Base-by-base conservation (phyloP, 192 early-diverging fungal genomes). In the Neocallimastix lanati region DNA sequence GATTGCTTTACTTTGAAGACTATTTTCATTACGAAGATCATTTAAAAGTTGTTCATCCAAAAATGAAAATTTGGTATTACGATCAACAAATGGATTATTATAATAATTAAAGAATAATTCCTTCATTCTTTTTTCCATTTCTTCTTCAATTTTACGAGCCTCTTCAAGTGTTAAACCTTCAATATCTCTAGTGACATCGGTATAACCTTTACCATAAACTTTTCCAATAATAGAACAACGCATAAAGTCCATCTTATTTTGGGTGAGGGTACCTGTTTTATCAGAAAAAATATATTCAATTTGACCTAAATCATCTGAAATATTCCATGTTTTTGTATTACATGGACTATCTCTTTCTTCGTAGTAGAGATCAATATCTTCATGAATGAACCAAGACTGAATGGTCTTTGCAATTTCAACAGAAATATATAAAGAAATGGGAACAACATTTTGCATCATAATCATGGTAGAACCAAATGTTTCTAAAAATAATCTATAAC, bases 211-310 rank as follows among this genome's bases (percentile, higher is more conserved):
- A 77, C 95, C 96, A 81, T 96, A 97, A 15, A 93, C 85, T 21
- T 90, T 85, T 21, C 95, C 97, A 30, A 91, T 91, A 77, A 96
- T 95, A 0, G 93, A 92, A 84, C 95, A 96, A 82, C 93, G 92
- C 76, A 92, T 92, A 80, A 96, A 96, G 84, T 94, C 93, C 97
- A 99, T 99, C 13, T 96, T 90, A 82, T 99, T 99, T 81, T 94
- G 92, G 0, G 97, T 99, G 94, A 29, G 93, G 85, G 16, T 93
- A 81, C 12, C 25, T 15, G 25, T 37, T 28, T 79, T 28, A 29
- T 80, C 78, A 21, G 77, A 81, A 12, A 79, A 79, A 28, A 81
- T 7, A 13, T 28, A 30, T 28, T 25, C 78, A 9, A 79, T 29
- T 79, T 79, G 33, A 27, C 29, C 78, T 13, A 79, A 2, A 36